Base-by-base conservation (phyloP, 2,329 filamentous ascomycete genomes). In the Cylindrodendrum hubeiense region DNA sequence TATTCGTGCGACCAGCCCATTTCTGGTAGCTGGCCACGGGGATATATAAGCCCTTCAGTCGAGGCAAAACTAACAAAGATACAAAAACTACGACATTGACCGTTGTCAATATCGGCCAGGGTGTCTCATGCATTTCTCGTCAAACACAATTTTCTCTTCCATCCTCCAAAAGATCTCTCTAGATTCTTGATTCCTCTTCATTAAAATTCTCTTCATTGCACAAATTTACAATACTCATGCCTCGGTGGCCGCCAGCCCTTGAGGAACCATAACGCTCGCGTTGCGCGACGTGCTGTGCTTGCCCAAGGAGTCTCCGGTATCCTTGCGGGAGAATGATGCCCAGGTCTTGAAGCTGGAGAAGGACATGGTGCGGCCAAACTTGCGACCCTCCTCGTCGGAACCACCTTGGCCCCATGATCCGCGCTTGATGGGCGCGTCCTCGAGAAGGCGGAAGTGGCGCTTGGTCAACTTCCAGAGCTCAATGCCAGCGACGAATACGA, bases 391-490 rank as follows among this genome's bases (percentile, higher is more conserved):
- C 4, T 84, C 82, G 19, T 85, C 83, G 33, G 84, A 80, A 44
- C 83, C 81, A 17, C 86, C 86, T 75, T 89, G 87, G 30, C 81
- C 82, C 81, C 87, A 88, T 21, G 78, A 73, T 37, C 85, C 86
- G 39, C 81, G 79, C 55, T 83, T 80, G 30, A 87, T 84, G 50
- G 83, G 80, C 22, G 80, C 78, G 62, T 87, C 86, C 71, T 88
- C 83, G 57, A 89, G 81, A 26, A 87, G 80, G 60, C 80, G 78
- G 71, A 84, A 83, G 47, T 76, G 72, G 53, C 91, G 83, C 87
- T 94, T 94, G 66, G 80, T 78, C 72, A 85, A 85, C 81, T 94
- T 94, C 91, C 91, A 95, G 10, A 81, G 77, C 82, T 95, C 92
- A 43, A 93, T 85, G 26, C 90, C 90, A 0, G 84, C 77, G 50